Conservation (phyloP, 2,329 filamentous ascomycete genomes). For the Verticillium zaregamsianum region DNA sequence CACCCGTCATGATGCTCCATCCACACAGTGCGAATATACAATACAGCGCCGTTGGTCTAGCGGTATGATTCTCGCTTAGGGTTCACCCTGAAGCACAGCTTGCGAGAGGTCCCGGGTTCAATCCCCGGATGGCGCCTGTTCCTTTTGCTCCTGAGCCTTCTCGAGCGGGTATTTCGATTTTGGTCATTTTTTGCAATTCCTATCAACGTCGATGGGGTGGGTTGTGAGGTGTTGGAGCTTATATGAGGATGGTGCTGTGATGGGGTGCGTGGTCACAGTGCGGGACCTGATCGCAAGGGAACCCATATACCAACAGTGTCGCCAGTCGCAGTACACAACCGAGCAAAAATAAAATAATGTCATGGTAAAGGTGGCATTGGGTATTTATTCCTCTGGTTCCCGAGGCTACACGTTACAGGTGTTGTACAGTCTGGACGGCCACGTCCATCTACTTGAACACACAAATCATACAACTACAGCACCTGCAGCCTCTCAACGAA, state of each 20-base stretch:
- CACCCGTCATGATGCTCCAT: not conserved
- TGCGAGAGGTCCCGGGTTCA: slow-evolving; percentile 19
- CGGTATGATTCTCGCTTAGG: slow-evolving; percentile 71
- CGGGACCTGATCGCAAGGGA: not conserved
- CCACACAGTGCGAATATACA: not conserved
- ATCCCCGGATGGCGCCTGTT: slow-evolving; percentile 15
- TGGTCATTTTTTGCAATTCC: not conserved
- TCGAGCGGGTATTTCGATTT: not conserved
- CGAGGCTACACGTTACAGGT: not conserved
- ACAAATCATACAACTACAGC: not conserved
- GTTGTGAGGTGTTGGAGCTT: not conserved
- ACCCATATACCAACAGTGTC: too few species aligned
- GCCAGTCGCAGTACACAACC: too few species aligned
- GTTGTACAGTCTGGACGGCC: not conserved
- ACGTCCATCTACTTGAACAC: not conserved
- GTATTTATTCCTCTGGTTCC: not conserved
- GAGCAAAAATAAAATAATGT: too few species aligned
- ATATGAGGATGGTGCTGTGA: not conserved
- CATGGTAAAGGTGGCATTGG: too few species aligned
- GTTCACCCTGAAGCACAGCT: slow-evolving; percentile 26
- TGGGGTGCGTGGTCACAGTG: not conserved
- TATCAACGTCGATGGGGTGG: not conserved
- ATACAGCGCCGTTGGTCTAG: slow-evolving; percentile 45
- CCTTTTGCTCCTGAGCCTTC: not conserved
- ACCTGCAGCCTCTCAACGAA: not conserved